A percentile compares a stretch with the other conserved stretches of the same genome.
These are phyloP conservation scores for Candida coquimbonensis DNA, from an alignment of 805 yeast genomes.

Conservation along the genomic window DNA sequence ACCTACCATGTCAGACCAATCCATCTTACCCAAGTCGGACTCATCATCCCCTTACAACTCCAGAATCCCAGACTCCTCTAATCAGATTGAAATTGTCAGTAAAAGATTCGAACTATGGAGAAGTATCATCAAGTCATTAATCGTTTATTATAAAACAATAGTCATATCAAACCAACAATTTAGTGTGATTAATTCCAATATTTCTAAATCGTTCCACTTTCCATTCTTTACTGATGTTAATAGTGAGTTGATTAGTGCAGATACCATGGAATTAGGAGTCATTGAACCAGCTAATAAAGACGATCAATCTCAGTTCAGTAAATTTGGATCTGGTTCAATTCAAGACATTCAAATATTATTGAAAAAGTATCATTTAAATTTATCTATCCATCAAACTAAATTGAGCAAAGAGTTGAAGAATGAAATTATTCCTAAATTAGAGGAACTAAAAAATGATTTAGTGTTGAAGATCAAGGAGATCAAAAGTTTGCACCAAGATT, in stretches of 20 bases:
- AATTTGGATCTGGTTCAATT: slow-evolving; percentile 65
- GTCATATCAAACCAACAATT: slow-evolving; percentile 83
- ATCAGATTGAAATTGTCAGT: slow-evolving; percentile 83
- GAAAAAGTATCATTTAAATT: slow-evolving; percentile 58
- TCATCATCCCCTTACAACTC: slow-evolving; percentile 34
- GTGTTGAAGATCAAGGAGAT: slow-evolving; percentile 81
- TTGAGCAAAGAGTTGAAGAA: slow-evolving; percentile 50
- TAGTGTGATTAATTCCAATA: slow-evolving; percentile 68
- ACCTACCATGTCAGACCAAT: slow-evolving; percentile 1
- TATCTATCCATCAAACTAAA: slow-evolving; percentile 49
- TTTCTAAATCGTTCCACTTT: slow-evolving; percentile 65
- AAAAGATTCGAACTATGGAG: slow-evolving; percentile 84
- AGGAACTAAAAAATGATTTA: slow-evolving; percentile 65
- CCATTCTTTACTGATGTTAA: slow-evolving; percentile 28
- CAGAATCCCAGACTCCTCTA: slow-evolving; percentile 49
- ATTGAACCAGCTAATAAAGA: slow-evolving; percentile 26
- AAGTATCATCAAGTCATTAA: slow-evolving; percentile 64
- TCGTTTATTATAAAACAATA: slow-evolving; percentile 67
- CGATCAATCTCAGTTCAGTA: slow-evolving; percentile 52
- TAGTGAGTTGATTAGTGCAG: neutral
- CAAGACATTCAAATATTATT: slow-evolving; percentile 75
- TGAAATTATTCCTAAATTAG: slow-evolving; percentile 59
- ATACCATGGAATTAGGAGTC: slow-evolving; percentile 23
- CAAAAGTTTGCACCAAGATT: slow-evolving; percentile 72
- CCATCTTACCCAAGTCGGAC: slow-evolving; percentile 18